Evolutionary conservation across 164 flowering plant species (phyloP).

Genomic region (Santalum album): DNA sequence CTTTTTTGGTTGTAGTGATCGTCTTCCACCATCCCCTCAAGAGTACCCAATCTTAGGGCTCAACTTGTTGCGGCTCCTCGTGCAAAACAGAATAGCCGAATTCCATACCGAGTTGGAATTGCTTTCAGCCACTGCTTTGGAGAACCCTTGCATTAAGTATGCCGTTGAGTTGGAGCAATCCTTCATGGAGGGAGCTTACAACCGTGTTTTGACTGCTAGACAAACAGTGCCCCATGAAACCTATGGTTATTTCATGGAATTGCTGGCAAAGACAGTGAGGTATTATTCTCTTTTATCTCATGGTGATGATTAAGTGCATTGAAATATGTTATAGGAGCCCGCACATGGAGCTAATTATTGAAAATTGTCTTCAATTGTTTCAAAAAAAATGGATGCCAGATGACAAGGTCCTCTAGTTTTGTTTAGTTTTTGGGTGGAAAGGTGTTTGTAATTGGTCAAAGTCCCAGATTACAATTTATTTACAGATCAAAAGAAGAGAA

Average conservation of each 20-base stretch:
- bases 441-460: too few relatives aligned
- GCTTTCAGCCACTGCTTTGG: constrained; percentile 64
- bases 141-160: constrained; percentile 78
- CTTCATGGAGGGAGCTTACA: constrained; percentile 95
- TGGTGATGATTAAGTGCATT: neutral
- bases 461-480: too few relatives aligned
- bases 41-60: constrained; percentile 79
- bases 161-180: constrained; percentile 91
- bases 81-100: constrained; percentile 88
- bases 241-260: constrained; percentile 73
- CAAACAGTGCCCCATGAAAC: constrained; percentile 76
- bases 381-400: too few relatives aligned
- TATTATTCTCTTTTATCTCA: constrained; percentile 11
- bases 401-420: too few relatives aligned
- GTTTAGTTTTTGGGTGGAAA: too few relatives aligned
- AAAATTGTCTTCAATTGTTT: too few relatives aligned
- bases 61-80: constrained; percentile 88
- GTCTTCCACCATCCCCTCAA: constrained; percentile 66
- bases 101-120: constrained; percentile 88
- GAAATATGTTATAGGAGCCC: neutral
- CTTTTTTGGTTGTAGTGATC: constrained; percentile 41
- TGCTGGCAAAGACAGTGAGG: constrained; percentile 85
- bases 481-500: too few relatives aligned
- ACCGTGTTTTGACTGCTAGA: constrained; percentile 75
- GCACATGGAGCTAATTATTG: too few relatives aligned